Base-by-base conservation (phyloP, 495 filamentous ascomycete species). In the Baudoinia panamericana region DNA sequence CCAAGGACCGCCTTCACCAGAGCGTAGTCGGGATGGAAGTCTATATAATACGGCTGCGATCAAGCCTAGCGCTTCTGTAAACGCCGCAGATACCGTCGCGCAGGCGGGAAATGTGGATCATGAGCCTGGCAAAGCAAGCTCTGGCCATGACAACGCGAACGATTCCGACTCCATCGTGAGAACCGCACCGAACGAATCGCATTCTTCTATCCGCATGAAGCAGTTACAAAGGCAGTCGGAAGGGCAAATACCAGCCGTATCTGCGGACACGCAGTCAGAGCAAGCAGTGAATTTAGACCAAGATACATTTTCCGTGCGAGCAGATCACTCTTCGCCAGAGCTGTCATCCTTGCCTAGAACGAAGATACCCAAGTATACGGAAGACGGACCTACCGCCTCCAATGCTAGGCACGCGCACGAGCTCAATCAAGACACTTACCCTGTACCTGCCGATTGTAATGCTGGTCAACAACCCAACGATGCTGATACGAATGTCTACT, bases 281-380 rank as follows among this genome's bases (percentile, higher is more conserved):
- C 3, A 30, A 20, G 2, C 11, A 13, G 9, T n/a, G 2, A 16
- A 30, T 3, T 6, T 18, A 8, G 52, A 53, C 36, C 65, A 71
- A 49, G 75, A 84, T 53, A 66, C 67, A 16, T 78, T 76, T 51
- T 77, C 74, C 48, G 55, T 62, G 18, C 68, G 67, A 8, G 68
- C 72, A 4, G 52, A 48, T 10, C 56, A 66, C 38, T 54, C 57
- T 11, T 61, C 61, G 16, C 55, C 68, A 4, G 63, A 68, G 5
- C 43, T 67, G 7, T 79, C 73, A 6, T 69, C 70, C 12, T 53
- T 75, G 19, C 75, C 77, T 12, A 56, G 66, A 40, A 61, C 69
- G 11, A 79, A 77, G 50, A 54, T 82, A 31, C 79, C 77, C 0
- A 65, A 73, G 42, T 55, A 63, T 36, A 58, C 65, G 0, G 68